A percentile compares a stretch with the other conserved stretches of the same genome.
phyloP scores from a whole-genome alignment of 352 stramenopile species.

The Phytopythium litorale region DNA sequence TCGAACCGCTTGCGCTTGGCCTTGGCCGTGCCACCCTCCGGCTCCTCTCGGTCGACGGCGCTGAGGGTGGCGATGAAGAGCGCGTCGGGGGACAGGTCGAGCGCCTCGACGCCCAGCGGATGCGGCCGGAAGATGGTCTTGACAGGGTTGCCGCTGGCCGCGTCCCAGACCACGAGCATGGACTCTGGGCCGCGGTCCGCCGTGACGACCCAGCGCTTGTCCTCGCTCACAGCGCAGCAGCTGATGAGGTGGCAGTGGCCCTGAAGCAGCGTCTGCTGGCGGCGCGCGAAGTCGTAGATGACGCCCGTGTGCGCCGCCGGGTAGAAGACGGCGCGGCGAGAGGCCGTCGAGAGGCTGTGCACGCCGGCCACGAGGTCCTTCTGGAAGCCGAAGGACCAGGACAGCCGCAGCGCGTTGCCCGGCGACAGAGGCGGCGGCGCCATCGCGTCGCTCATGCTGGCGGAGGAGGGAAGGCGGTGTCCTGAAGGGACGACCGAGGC shows the following conservation, averaged over 20 bases:
- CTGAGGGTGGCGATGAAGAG: constrained; percentile 88
- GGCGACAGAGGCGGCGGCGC: neutral
- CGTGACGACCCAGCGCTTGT: constrained; percentile 93
- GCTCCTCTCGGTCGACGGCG: constrained; percentile 25
- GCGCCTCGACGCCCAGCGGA: constrained; percentile 60
- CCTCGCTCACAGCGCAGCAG: constrained; percentile 84
- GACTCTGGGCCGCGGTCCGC: constrained; percentile 82
- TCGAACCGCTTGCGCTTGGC: constrained; percentile 32
- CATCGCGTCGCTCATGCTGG: neutral
- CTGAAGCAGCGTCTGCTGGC: constrained; percentile 87
- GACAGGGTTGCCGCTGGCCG: constrained; percentile 75
- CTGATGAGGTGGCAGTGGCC: constrained; percentile 91
- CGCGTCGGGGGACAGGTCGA: constrained; percentile 89
- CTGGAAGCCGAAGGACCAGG: constrained; percentile 92
- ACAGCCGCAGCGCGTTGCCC: constrained; percentile 58
- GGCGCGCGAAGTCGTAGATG: constrained; percentile 90
- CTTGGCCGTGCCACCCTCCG: neutral
- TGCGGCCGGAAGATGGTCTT: constrained; percentile 91
- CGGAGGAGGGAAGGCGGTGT: neutral
- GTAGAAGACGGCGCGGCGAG: constrained; percentile 85
- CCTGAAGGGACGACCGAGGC: neutral
- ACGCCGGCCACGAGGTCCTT: constrained; percentile 85
- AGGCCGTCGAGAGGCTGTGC: constrained; percentile 76
- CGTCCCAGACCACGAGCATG: constrained; percentile 93
- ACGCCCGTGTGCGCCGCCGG: constrained; percentile 89